These are phyloP conservation scores for Ganoderma multipileum DNA, from an alignment of 1,284 basidiomycete species.

Conservation along the genomic window DNA sequence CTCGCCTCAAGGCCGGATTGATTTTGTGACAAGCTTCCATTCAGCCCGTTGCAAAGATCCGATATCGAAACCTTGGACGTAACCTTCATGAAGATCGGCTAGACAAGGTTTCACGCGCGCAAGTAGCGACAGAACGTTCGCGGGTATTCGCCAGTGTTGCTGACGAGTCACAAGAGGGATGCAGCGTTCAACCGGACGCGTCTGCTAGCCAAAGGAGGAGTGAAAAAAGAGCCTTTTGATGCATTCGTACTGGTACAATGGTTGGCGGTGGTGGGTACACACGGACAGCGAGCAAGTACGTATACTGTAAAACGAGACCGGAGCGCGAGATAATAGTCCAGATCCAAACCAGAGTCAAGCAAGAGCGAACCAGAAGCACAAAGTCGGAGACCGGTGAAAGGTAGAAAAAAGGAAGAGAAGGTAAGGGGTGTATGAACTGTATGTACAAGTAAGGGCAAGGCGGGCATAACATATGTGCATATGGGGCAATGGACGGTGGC, in stretches of 20 bases:
- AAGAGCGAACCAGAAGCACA: background rate
- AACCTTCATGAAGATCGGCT: background rate
- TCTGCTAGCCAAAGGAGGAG: too few species aligned
- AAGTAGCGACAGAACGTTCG: background rate
- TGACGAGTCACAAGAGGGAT: background rate
- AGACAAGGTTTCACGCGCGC: background rate
- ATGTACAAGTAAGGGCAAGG: background rate
- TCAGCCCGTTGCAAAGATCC: background rate
- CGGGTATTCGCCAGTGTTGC: background rate
- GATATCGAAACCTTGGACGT: background rate
- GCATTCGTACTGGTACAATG: constrained; percentile 33
- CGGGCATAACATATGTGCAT: background rate
- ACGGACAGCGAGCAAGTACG: constrained; percentile 4
- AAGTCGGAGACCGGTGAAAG: background rate
- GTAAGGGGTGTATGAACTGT: background rate
- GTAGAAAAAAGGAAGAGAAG: background rate
- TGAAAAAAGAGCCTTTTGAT: constrained; percentile 19
- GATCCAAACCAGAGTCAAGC: constrained; percentile 4
- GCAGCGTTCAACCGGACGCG: background rate
- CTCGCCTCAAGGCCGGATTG: background rate
- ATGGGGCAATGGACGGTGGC: background rate
- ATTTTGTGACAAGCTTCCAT: background rate
- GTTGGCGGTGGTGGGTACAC: constrained; percentile 24
- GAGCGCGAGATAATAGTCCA: background rate
- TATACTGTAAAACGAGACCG: background rate